Base-by-base conservation (phyloP, 768 basidiomycete species). In the Naganishia kalamii region DNA sequence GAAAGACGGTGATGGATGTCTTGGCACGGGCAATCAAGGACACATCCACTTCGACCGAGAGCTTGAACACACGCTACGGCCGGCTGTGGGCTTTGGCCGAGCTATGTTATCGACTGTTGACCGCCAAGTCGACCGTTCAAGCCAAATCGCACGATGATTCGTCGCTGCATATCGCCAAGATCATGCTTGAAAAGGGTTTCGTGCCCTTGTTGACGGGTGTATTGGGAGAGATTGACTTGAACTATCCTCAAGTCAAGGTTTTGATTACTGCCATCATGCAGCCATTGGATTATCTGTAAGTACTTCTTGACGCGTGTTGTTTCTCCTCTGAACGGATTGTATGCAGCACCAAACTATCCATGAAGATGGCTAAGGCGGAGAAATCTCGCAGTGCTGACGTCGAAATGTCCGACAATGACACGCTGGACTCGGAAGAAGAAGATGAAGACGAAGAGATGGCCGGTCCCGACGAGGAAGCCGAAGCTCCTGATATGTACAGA, bases 171-270 rank as follows among this genome's bases (percentile, higher is more conserved):
- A 84, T 98, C 60, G 92, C 94, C 23, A 97, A 97, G 80, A 84
- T 93, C 68, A 99, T 99, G 96, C 80, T 99, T 57, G 96, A 99
- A 82, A 97, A 97, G 81, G 90, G 90, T 74, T 93, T 90, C 69
- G 96, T 97, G 17, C 84, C 88, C 4, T 86, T 87, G 0, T 80
- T 99, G 37, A 97, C 96, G 0, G 87, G 82, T 46, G 88, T 92
- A 12, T 82, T 97, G 19, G 86, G 89, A 4, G 96, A 99, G 60
- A 86, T 94, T 44, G 96, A 99, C 73, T 84, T 98, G 41, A 96
- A 96, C 74, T 97, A 91, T 78, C 96, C 96, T 1, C 87, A 92
- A 70, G 85, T 96, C 67, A 86, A 89, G 54, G 84, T 84, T 41
- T 81, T 97, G 32, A 87, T 97, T n/a, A 86, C 87, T 17, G 86